These are phyloP conservation scores for Xylariaceae sp. DNA, from an alignment of 2,329 filamentous ascomycete species.

Conservation along the genomic window DNA sequence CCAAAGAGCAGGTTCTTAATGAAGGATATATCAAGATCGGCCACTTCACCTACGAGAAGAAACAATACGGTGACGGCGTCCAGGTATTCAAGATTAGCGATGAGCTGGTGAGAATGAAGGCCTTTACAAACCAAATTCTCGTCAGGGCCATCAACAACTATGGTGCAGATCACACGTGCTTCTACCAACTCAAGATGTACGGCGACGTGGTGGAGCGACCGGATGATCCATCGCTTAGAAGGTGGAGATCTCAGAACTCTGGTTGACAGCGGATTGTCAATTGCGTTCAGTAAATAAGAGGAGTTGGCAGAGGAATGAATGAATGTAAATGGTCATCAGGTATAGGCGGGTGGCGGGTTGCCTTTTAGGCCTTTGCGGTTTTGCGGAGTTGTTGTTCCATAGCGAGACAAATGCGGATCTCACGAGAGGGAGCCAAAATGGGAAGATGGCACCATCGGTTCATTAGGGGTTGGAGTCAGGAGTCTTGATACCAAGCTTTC, in stretches of 20 bases:
- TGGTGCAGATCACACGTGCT: slow-evolving; percentile 57
- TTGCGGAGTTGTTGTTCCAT: slow-evolving; percentile 1
- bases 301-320: not conserved
- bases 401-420: not conserved
- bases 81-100: slow-evolving; percentile 51
- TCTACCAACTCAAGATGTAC: slow-evolving; percentile 59
- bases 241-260: too few species aligned
- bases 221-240: not conserved
- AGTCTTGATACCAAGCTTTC: slow-evolving; percentile 24
- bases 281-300: not conserved
- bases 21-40: slow-evolving; percentile 52
- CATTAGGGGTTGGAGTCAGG: slow-evolving; percentile 12
- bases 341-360: slow-evolving; percentile 2
- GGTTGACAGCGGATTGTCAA: too few species aligned
- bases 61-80: slow-evolving; percentile 38
- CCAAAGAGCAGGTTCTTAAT: slow-evolving; percentile 28
- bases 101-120: slow-evolving; percentile 44
- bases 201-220: slow-evolving; percentile 36
- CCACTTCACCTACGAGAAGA: slow-evolving; percentile 49
- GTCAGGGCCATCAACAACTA: slow-evolving; percentile 55
- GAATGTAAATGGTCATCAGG: not conserved
- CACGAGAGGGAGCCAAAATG: not conserved
- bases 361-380: not conserved
- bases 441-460: not conserved
- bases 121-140: slow-evolving; percentile 47